phyloP scores from a whole-genome alignment of 139 green algal species.

The Volvox africanus region DNA sequence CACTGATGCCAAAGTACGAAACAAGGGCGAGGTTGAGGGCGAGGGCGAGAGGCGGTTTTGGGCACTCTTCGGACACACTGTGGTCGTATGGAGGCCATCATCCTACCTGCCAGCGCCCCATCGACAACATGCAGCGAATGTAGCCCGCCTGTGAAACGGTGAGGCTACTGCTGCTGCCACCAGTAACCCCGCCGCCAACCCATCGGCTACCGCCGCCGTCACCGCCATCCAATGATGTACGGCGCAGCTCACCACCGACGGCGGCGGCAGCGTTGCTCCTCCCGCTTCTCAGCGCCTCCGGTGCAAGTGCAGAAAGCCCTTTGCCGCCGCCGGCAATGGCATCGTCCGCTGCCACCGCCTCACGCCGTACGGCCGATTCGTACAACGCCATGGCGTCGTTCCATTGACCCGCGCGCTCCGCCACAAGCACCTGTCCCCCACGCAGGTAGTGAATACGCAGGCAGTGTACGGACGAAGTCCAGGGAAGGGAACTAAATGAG shows the following conservation, averaged over 20 bases:
- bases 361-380: conserved; percentile 61
- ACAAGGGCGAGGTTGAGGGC: too few species aligned
- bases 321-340: background rate
- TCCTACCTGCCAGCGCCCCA: conserved; percentile 39
- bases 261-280: background rate
- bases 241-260: too few species aligned
- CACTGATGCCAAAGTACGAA: too few species aligned
- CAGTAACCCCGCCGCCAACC: background rate
- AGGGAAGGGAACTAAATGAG: background rate
- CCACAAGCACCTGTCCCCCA: conserved; percentile 73
- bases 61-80: too few species aligned
- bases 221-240: background rate
- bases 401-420: conserved; percentile 92
- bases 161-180: background rate
- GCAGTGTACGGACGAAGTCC: background rate
- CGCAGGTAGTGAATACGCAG: background rate
- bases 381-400: conserved; percentile 88
- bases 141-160: conserved; percentile 61
- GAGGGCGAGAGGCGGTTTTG: too few species aligned
- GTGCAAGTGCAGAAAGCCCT: background rate
- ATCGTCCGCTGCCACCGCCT: background rate
- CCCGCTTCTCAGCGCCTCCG: background rate
- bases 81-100: background rate
- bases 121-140: conserved; percentile 66
- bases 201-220: background rate